Percentiles rank a stretch among this genome's conserved stretches.
These are phyloP conservation scores for Erodium texanum DNA, from an alignment of 441 rosid species.

Conservation along the genomic window DNA sequence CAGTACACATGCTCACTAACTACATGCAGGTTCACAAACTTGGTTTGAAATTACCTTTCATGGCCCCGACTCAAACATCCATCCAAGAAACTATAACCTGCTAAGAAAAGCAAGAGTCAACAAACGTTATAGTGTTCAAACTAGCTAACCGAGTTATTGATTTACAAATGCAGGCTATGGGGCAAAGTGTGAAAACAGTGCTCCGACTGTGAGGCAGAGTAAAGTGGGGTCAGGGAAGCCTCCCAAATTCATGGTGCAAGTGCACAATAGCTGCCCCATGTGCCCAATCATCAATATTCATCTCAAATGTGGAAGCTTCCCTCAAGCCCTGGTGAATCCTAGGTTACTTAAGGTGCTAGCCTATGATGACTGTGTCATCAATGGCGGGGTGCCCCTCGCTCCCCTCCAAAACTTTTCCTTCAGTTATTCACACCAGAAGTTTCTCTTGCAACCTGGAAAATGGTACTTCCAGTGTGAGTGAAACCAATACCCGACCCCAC, in stretches of 20 bases:
- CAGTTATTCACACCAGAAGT: constrained; percentile 37
- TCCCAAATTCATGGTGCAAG: constrained; percentile 35
- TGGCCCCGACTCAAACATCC: background rate
- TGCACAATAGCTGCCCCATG: constrained; percentile 42
- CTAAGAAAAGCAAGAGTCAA: background rate
- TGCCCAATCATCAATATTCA: constrained; percentile 48
- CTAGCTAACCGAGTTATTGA: background rate
- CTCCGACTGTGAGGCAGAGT: constrained; percentile 29
- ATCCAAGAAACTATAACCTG: background rate
- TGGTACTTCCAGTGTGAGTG: constrained; percentile 56
- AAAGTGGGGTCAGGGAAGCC: constrained; percentile 25
- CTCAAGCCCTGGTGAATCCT: constrained; percentile 43
- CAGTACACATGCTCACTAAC: background rate
- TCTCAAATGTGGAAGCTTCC: constrained; percentile 38
- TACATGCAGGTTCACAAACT: too few relatives aligned
- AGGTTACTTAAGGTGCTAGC: constrained; percentile 39
- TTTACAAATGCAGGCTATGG: constrained; percentile 17
- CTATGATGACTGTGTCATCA: constrained; percentile 33
- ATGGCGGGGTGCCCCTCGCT: constrained; percentile 40
- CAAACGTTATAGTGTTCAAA: background rate
- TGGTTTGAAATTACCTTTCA: background rate
- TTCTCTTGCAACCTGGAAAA: constrained; percentile 26
- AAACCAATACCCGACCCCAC: constrained; percentile 2
- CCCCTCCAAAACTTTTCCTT: constrained; percentile 40
- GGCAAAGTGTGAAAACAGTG: constrained; percentile 16